Evolutionary conservation across 306 rosid genomes (phyloP), one percentile per base, ranked within the genome.

Genomic region (Sesbania bispinosa): DNA sequence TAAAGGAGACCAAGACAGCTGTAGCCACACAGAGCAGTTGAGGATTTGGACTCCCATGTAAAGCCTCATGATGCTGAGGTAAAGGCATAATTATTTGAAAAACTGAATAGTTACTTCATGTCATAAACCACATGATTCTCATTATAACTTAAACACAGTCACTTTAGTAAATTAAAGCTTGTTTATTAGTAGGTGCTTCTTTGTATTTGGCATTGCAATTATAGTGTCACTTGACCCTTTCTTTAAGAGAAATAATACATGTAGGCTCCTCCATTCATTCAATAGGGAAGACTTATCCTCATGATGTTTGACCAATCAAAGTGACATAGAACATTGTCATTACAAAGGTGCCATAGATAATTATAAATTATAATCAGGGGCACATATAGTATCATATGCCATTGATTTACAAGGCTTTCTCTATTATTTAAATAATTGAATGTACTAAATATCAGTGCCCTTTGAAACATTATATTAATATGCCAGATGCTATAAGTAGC

Each of bases 1-100:
- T 81, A 75, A 76, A 82, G 86, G 68, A 71, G 89, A 81, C 62
- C 90, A 71, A 78, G 90, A 83, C 57, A 83, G 75, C 39, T 75
- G 73, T 41, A 75, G 73, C 82, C 82, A 78, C 65, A 75, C 33
- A 50, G 83, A 84, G 63, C 79, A 86, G 62, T 73, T 74, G 71
- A 27, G 62, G 73, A 80, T 59, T 80, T 76, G 67, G 84, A 77
- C 62, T 72, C 87, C 55, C 69, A 64, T 10, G 75, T 71, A 83
- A 81, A 79, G 48, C 60, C 62, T 72, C 62, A 50, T 77, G 76
- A 76, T 23, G 71, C 43, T 23, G 85, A 69, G 88, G 88, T 84
- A 77, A 73, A 42, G 39, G n/a, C 6, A 71, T 2, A 51, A 73
- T 45, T 6, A 58, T 50, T 66, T 65, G 20, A 59, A 51, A 33